Conservation (phyloP, 2,329 filamentous ascomycete genomes). For the Rhexocercosporidium sp. region DNA sequence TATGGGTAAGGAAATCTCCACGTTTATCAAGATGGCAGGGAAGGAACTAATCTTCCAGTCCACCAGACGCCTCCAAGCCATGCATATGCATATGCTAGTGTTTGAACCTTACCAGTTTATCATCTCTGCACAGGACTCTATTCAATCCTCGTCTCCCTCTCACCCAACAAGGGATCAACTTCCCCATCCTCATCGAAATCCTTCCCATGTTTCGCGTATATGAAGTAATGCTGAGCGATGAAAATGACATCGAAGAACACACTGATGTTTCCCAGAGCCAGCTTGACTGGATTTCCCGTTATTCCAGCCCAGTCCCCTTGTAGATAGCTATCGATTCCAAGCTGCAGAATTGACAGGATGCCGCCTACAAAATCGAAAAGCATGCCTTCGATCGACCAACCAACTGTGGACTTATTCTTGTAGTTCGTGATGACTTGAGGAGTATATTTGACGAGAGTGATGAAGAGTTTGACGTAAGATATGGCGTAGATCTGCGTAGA, state of each 20-base stretch:
- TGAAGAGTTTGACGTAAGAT: constrained; percentile 86
- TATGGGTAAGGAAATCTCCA: background rate
- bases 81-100: background rate
- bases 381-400: constrained; percentile 87
- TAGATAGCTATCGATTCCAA: constrained; percentile 82
- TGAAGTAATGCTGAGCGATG: constrained; percentile 83
- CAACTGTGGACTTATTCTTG: constrained; percentile 80
- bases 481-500: constrained; percentile 60
- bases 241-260: constrained; percentile 88
- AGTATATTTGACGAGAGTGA: constrained; percentile 91
- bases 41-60: background rate
- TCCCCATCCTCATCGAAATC: constrained; percentile 24
- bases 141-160: constrained; percentile 24
- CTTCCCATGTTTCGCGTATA: constrained; percentile 59
- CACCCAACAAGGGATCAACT: constrained; percentile 30
- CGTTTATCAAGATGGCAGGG: background rate
- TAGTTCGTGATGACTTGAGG: constrained; percentile 87
- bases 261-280: constrained; percentile 82
- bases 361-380: constrained; percentile 84
- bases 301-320: constrained; percentile 89
- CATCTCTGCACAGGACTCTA: constrained; percentile 12
- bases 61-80: background rate
- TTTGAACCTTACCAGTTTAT: background rate
- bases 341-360: constrained; percentile 79
- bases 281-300: constrained; percentile 90